Conservation (phyloP, 1,139 yeast genomes). For the Geotrichum restrictum region DNA sequence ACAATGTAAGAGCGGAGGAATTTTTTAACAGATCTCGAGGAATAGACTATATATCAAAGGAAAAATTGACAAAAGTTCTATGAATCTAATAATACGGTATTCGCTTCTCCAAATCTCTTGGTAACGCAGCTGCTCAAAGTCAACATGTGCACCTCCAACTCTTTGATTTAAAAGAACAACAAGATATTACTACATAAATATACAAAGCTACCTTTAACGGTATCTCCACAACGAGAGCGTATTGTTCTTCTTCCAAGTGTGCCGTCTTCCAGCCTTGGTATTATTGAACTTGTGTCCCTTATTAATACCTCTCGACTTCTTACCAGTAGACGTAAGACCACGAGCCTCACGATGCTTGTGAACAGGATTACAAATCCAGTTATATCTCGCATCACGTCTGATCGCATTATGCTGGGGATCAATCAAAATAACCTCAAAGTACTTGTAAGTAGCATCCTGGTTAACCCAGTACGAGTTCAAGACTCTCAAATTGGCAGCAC, state of each 20-base stretch:
- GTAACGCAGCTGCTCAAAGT: no score
- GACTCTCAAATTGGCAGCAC: conserved; percentile 98
- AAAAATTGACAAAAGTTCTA: no score
- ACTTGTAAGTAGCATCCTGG: conserved; percentile 99
- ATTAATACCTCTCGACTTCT: conserved; percentile 99
- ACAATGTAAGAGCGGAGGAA: no score
- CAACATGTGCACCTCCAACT: no score
- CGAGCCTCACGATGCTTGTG: conserved; percentile 99
- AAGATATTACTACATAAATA: conserved; percentile 52
- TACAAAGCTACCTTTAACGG: conserved; percentile 55
- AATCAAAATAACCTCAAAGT: conserved; percentile 93
- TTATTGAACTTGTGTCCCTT: conserved; percentile 99
- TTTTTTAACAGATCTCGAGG: no score
- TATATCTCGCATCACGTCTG: conserved; percentile 97
- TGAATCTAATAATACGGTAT: no score
- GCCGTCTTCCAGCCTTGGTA: conserved; percentile 96
- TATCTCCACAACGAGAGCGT: conserved; percentile 99
- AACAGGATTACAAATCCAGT: conserved; percentile 99
- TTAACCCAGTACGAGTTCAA: conserved; percentile 99
- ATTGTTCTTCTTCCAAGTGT: conserved; percentile 99
- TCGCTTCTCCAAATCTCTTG: no score
- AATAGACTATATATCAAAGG: no score
- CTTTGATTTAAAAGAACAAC: conserved; percentile 29
- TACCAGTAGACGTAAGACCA: conserved; percentile 97
- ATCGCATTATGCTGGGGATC: conserved; percentile 98